A percentile compares a stretch with the other conserved stretches of the same genome.
Evolutionary conservation across 768 basidiomycete genomes (phyloP).

Genomic region (Leccinum incarnatum): DNA sequence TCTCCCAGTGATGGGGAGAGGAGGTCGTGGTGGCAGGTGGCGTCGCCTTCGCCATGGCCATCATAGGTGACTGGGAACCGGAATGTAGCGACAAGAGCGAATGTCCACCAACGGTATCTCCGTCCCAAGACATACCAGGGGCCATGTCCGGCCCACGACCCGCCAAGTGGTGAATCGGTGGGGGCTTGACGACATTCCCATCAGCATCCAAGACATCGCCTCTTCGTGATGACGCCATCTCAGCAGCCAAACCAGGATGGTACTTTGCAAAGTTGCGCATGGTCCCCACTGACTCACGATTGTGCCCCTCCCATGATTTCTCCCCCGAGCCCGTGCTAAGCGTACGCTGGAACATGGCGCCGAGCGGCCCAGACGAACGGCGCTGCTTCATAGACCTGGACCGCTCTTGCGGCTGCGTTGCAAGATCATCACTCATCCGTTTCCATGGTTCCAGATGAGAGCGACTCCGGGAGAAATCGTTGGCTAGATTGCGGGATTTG

Average conservation of each 20-base stretch:
- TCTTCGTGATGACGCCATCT: constrained; percentile 43
- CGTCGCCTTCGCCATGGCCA: constrained; percentile 57
- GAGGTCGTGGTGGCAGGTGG: constrained; percentile 50
- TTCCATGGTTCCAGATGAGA: constrained; percentile 51
- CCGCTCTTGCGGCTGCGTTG: constrained; percentile 41
- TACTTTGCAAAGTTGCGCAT: constrained; percentile 54
- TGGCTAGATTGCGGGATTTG: constrained; percentile 39
- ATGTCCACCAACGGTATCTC: constrained; percentile 42
- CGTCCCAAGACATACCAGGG: constrained; percentile 50
- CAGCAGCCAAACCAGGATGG: constrained; percentile 51
- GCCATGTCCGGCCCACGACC: constrained; percentile 39
- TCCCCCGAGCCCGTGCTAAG: constrained; percentile 54
- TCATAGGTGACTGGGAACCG: constrained; percentile 42
- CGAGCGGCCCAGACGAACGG: constrained; percentile 44
- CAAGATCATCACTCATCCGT: constrained; percentile 48
- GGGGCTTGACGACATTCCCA: constrained; percentile 14
- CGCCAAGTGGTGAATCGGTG: constrained; percentile 43
- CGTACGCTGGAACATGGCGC: constrained; percentile 57
- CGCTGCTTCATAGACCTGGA: constrained; percentile 44
- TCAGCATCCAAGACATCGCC: constrained; percentile 23
- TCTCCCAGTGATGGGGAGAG: constrained; percentile 62
- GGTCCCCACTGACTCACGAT: constrained; percentile 30
- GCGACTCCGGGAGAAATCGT: constrained; percentile 45
- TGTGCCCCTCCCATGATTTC: constrained; percentile 39
- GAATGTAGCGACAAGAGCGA: constrained; percentile 51